Conservation (phyloP, 306 rosid genomes). For the Fagus crenata region DNA sequence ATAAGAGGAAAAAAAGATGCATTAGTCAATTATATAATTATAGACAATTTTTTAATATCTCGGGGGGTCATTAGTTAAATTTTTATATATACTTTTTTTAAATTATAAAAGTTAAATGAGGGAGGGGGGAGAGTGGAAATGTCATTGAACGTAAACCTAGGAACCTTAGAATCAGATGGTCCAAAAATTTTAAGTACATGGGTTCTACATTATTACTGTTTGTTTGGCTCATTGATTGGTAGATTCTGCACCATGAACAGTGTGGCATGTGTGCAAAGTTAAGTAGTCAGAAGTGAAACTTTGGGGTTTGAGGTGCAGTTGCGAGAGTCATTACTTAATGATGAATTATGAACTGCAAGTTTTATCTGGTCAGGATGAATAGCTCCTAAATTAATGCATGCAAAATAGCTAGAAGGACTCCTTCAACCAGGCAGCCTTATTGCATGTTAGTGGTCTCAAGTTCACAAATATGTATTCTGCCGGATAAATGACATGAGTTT, state of each 20-base stretch:
- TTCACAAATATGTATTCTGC: slow-evolving; percentile 25
- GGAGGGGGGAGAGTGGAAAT: background rate
- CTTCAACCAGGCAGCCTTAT: background rate
- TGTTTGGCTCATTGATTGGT: background rate
- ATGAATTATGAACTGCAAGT: background rate
- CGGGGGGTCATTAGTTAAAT: too few relatives aligned
- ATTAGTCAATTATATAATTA: too few relatives aligned
- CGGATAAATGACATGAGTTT: background rate
- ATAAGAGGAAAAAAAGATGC: too few relatives aligned
- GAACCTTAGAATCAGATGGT: background rate
- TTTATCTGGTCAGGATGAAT: background rate
- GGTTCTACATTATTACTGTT: background rate
- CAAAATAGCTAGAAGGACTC: background rate
- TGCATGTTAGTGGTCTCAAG: background rate
- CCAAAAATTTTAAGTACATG: background rate
- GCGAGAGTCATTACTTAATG: background rate
- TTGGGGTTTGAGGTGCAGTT: background rate
- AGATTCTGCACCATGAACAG: background rate
- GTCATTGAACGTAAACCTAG: background rate
- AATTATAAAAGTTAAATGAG: too few relatives aligned
- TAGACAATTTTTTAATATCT: too few relatives aligned
- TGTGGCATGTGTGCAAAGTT: background rate
- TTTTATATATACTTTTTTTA: too few relatives aligned
- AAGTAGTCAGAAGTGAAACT: background rate
- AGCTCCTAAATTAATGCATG: background rate